Conservation (phyloP, 208 protist species). For the Leishmania braziliensis region DNA sequence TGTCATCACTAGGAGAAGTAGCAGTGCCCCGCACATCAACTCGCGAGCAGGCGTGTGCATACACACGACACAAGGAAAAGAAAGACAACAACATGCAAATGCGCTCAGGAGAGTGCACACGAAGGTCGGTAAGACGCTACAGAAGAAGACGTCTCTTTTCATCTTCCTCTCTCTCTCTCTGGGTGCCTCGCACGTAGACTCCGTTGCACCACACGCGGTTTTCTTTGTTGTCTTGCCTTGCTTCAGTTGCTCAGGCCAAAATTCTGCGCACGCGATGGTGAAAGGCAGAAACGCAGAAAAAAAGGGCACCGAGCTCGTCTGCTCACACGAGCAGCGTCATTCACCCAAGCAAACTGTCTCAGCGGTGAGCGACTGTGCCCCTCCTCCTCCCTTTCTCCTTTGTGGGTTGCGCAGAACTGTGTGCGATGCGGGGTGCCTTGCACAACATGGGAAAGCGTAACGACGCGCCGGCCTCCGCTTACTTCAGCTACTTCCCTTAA, state of each 20-base stretch:
- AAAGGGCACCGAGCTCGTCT: neutral
- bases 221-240: neutral
- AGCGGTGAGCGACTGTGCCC: no score
- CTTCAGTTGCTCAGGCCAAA: neutral
- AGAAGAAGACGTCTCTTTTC: neutral
- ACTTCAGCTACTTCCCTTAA: neutral
- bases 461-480: no score
- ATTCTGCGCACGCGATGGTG: neutral
- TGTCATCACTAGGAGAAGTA: neutral
- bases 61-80: constrained; percentile 8
- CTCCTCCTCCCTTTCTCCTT: no score
- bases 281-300: neutral
- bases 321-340: neutral
- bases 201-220: neutral
- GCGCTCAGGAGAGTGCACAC: neutral
- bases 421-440: no score
- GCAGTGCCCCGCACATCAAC: neutral
- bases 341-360: neutral
- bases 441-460: no score
- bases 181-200: neutral
- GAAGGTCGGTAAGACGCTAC: neutral
- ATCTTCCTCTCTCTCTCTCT: neutral
- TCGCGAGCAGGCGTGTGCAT: neutral
- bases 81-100: neutral
- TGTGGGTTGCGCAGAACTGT: no score